A percentile compares a stretch with the other conserved stretches of the same genome.
Evolutionary conservation across 2,329 filamentous ascomycete genomes (phyloP).

Genomic region (Elsinoe fawcettii): DNA sequence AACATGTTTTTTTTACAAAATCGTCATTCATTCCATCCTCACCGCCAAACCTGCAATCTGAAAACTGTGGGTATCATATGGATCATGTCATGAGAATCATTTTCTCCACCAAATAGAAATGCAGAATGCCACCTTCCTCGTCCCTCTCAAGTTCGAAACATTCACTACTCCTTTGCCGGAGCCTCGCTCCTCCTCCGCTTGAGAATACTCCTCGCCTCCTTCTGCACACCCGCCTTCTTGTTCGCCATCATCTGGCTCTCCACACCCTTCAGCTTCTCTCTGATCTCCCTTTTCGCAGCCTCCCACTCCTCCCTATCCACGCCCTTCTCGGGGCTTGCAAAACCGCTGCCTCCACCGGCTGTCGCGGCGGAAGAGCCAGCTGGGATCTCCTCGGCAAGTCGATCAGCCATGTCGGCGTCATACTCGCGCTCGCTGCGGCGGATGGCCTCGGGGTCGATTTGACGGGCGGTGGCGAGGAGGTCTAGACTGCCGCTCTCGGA

Average conservation of each 20-base stretch:
- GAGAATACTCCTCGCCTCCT: slow-evolving; percentile 18
- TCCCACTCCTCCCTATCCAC: slow-evolving; percentile 16
- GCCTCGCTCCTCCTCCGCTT: slow-evolving; percentile 8
- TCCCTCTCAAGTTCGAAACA: not conserved
- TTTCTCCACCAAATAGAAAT: not conserved
- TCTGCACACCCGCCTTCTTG: slow-evolving; percentile 21
- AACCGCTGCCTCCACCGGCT: slow-evolving; percentile 42
- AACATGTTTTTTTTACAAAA: no score
- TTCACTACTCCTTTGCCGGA: not conserved
- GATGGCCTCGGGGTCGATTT: slow-evolving; percentile 36
- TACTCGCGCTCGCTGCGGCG: slow-evolving; percentile 39
- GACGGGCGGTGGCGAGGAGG: slow-evolving; percentile 38
- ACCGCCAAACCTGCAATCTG: slow-evolving; percentile 5
- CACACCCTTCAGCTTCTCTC: not conserved
- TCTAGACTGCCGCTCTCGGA: slow-evolving; percentile 35
- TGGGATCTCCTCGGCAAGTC: slow-evolving; percentile 42
- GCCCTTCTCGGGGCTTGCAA: slow-evolving; percentile 33
- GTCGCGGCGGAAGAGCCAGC: slow-evolving; percentile 43
- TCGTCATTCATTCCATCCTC: not conserved
- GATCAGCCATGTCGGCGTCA: slow-evolving; percentile 40
- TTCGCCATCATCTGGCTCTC: not conserved
- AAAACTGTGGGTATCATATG: slow-evolving; percentile 13
- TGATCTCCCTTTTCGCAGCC: not conserved
- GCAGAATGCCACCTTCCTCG: not conserved
- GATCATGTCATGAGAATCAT: not conserved